These are phyloP conservation scores for Phyllosticta citribraziliensis DNA, from an alignment of 2,329 filamentous ascomycete species.

Conservation along the genomic window DNA sequence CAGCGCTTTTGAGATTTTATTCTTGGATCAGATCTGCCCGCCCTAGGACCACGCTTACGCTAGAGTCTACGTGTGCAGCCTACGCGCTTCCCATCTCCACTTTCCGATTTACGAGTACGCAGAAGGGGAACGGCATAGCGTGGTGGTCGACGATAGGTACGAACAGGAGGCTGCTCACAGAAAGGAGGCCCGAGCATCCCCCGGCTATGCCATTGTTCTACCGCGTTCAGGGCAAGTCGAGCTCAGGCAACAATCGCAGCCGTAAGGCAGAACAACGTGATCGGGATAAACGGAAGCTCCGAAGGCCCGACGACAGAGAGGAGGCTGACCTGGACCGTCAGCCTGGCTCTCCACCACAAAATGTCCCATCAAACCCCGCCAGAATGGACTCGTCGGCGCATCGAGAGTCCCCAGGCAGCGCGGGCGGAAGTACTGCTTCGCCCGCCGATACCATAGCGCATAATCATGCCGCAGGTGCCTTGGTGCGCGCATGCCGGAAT, in stretches of 20 bases:
- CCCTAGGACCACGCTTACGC: neutral
- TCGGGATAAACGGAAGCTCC: neutral
- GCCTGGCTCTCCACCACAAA: neutral
- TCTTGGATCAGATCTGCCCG: neutral
- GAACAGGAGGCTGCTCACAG: neutral
- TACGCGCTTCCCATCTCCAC: neutral
- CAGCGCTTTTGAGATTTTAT: neutral
- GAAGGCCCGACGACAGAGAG: neutral
- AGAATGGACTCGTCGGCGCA: neutral
- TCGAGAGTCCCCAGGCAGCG: neutral
- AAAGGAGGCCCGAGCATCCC: neutral
- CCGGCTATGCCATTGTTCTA: neutral
- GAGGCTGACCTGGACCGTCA: neutral
- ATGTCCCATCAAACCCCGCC: neutral
- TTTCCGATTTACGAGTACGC: neutral
- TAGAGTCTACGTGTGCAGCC: neutral
- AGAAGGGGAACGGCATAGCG: neutral
- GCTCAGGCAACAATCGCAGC: neutral
- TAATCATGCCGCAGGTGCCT: neutral
- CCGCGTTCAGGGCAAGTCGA: neutral
- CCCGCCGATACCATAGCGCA: neutral
- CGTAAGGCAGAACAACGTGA: neutral
- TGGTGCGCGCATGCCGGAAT: slow-evolving; percentile 7
- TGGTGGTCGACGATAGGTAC: neutral
- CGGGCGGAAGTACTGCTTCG: neutral